A percentile compares a stretch with the other conserved stretches of the same genome.
phyloP scores from a whole-genome alignment of 768 basidiomycete genomes.

The Termitomyces sp. region DNA sequence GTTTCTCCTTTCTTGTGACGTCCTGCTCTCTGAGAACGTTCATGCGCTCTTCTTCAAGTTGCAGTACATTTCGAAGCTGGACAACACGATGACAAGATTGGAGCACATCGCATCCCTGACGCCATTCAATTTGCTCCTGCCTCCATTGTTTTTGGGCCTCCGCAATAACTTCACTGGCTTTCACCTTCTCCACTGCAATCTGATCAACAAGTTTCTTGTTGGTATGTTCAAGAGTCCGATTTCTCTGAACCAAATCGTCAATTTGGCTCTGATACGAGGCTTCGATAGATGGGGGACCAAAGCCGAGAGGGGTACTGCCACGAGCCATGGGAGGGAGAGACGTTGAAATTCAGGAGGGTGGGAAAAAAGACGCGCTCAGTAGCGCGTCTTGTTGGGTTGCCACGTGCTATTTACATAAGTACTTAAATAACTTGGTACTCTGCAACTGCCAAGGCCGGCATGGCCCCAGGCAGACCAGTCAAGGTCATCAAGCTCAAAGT shows the following conservation, averaged over 20 bases:
- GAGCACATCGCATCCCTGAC: slow-evolving; percentile 57
- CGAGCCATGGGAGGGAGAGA: slow-evolving; percentile 14
- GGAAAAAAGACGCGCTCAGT: slow-evolving; percentile 4
- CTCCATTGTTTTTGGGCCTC: slow-evolving; percentile 48
- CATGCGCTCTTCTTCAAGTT: slow-evolving; percentile 50
- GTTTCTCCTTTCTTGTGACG: slow-evolving; percentile 48
- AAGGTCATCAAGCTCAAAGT: slow-evolving; percentile 60
- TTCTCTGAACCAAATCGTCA: slow-evolving; percentile 68
- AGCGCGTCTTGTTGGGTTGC: slow-evolving; percentile 1
- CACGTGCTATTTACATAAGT: no score
- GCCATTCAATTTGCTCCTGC: slow-evolving; percentile 55
- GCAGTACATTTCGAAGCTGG: slow-evolving; percentile 52
- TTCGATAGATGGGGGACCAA: slow-evolving; percentile 42
- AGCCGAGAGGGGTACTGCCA: slow-evolving; percentile 18
- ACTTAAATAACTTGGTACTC: no score
- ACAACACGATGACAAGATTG: slow-evolving; percentile 62
- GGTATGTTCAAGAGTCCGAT: slow-evolving; percentile 59
- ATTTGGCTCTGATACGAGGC: slow-evolving; percentile 66
- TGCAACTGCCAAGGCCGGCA: slow-evolving; percentile 21
- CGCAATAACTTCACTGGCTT: slow-evolving; percentile 36
- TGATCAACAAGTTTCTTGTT: slow-evolving; percentile 53
- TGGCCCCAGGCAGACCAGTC: slow-evolving; percentile 60
- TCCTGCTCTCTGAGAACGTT: slow-evolving; percentile 54
- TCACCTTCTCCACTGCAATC: slow-evolving; percentile 36
- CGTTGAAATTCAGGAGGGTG: neutral